Evolutionary conservation across 2,329 filamentous ascomycete genomes (phyloP), one percentile per base, ranked within the genome.

Genomic region (Stachybotrys elegans): DNA sequence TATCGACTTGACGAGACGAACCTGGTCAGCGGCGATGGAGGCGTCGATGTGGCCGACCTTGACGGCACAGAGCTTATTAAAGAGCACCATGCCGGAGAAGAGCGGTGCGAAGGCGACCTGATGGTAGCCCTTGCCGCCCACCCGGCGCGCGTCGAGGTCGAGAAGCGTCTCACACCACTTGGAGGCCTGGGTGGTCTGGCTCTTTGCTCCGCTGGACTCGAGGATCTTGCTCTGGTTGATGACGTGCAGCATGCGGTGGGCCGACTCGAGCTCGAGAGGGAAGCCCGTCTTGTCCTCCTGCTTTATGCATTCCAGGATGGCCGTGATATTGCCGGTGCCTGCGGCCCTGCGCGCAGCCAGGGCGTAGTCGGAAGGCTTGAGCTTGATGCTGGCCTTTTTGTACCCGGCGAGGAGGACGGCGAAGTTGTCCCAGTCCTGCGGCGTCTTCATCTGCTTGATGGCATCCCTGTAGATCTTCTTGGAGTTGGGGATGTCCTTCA

Each of bases 381-480:
- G 56, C 45, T 57, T 62, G 48, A 69, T 66, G 22, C 62, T 57
- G 25, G 70, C 67, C 47, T 70, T 66, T 46, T 62, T 57, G 54
- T 72, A 66, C 39, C 77, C 78, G 44, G 76, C 69, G 32, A 81
- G 67, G 35, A 81, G 62, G 1, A 69, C 70, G 17, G 59, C 64
- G 22, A 81, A 60, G 65, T 80, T 79, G 21, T 58, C 58, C 63
- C 72, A 79, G 62, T 81, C 77, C 13, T 65, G 65, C 31, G 55
- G 56, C 6, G 68, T 72, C 37, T 67, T 48, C 71, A 81, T 80
- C n/a, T 58, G 53, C 1, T 48, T 16, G 43, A 80, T 47, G 25
- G 68, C 73, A 6, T 57, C 17, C 29, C 50, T 42, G 34, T 76
- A 49, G 40, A 62, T 54, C 25, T 58, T 57, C 20, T 64, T 66